Evolutionary conservation across 2,329 filamentous ascomycete genomes (phyloP).

Genomic region (Beauveria bassiana): DNA sequence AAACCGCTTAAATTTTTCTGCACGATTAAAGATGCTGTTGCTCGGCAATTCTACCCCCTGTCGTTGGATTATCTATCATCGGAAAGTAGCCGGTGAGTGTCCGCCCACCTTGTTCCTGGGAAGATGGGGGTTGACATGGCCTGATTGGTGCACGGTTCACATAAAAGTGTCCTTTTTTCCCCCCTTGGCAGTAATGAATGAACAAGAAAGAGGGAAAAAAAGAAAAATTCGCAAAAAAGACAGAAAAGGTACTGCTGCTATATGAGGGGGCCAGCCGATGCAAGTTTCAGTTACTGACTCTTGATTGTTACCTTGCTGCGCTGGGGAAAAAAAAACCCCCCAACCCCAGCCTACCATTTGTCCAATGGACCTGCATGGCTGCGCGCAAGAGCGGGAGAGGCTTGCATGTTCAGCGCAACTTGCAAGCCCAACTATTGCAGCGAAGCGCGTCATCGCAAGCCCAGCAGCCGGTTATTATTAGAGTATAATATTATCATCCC

Average conservation of each 20-base stretch:
- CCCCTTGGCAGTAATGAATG: no score
- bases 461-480: neutral
- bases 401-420: neutral
- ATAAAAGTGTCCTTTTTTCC: no score
- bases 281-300: slow-evolving; percentile 1
- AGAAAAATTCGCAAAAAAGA: neutral
- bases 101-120: no score
- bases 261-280: neutral
- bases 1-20: no score
- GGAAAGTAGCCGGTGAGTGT: no score
- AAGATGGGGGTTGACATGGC: no score
- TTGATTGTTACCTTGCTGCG: neutral
- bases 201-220: neutral
- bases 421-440: neutral
- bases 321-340: neutral
- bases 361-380: neutral
- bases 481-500: neutral
- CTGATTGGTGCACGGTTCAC: no score
- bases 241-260: neutral
- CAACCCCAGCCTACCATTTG: neutral
- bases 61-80: no score
- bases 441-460: neutral
- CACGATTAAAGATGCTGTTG: no score
- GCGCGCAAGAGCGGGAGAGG: neutral
- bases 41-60: no score